A percentile compares a stretch with the other conserved stretches of the same genome.
These are phyloP conservation scores for Cucurbita pepo DNA, from an alignment of 306 rosid species.

Conservation along the genomic window DNA sequence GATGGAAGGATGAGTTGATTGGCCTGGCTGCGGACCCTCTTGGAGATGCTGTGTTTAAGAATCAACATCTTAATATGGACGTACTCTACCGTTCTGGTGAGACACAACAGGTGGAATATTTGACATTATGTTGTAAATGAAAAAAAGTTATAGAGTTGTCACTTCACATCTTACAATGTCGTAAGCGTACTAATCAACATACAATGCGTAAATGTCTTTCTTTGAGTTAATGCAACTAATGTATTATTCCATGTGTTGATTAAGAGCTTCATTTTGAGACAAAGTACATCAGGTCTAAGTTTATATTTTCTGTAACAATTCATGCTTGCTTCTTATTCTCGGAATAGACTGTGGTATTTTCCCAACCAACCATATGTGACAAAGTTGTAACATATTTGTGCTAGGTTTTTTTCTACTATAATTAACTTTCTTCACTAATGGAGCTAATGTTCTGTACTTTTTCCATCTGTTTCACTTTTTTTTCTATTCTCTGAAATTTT, in stretches of 20 bases:
- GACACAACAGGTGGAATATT: constrained; percentile 50
- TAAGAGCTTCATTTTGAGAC: background rate
- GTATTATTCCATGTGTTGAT: background rate
- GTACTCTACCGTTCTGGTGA: constrained; percentile 83
- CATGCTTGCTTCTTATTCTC: background rate
- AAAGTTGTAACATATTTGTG: background rate
- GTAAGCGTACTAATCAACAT: background rate
- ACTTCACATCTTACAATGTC: background rate
- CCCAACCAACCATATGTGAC: background rate
- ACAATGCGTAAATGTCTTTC: background rate
- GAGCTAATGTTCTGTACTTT: background rate
- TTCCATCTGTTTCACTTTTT: background rate
- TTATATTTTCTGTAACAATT: background rate
- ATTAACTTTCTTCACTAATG: background rate
- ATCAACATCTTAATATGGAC: constrained; percentile 60
- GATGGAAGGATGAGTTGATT: constrained; percentile 60
- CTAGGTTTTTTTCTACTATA: background rate
- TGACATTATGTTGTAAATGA: background rate
- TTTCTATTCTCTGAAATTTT: background rate
- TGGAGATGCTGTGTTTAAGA: constrained; percentile 52
- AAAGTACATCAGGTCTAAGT: background rate
- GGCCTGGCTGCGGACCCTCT: constrained; percentile 51
- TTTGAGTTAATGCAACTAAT: background rate
- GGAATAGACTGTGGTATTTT: background rate
- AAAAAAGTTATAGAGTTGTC: background rate